A percentile compares a stretch with the other conserved stretches of the same genome.
These are phyloP conservation scores for Boletus sp. DNA, from an alignment of 768 basidiomycete species.

Conservation along the genomic window DNA sequence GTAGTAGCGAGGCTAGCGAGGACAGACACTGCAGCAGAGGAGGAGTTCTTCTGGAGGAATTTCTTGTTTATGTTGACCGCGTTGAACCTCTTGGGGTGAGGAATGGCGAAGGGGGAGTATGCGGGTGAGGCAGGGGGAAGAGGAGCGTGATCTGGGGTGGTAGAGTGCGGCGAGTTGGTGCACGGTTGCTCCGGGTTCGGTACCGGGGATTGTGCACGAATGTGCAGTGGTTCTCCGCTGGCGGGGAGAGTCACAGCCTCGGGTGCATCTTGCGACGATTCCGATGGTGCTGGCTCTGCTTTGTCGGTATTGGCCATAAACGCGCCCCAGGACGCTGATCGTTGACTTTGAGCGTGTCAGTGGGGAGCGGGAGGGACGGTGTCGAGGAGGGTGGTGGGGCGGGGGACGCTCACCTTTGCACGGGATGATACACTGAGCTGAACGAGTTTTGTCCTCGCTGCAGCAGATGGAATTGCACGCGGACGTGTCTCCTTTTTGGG, in stretches of 20 bases:
- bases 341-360: conserved; percentile 14
- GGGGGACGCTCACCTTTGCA: conserved; percentile 7
- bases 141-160: conserved; percentile 19
- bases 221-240: conserved; percentile 4
- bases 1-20: conserved; percentile 39
- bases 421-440: not conserved
- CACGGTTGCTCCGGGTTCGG: conserved; percentile 8
- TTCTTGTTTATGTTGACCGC: conserved; percentile 95
- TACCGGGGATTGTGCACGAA: conserved; percentile 19
- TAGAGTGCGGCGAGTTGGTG: conserved; percentile 6
- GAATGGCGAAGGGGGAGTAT: conserved; percentile 29
- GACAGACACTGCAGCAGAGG: conserved; percentile 45
- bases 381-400: not conserved
- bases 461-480: conserved; percentile 15
- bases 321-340: conserved; percentile 65
- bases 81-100: conserved; percentile 80
- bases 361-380: not conserved
- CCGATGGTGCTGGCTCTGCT: conserved; percentile 42
- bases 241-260: conserved; percentile 4
- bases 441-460: conserved; percentile 9
- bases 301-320: conserved; percentile 72
- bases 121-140: conserved; percentile 3
- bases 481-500: conserved; percentile 28
- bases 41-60: conserved; percentile 86
- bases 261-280: conserved; percentile 33